Percentiles rank a stretch among this genome's conserved stretches.
Conservation (phyloP, 2,329 filamentous ascomycete species). For the Claviceps maximensis region DNA sequence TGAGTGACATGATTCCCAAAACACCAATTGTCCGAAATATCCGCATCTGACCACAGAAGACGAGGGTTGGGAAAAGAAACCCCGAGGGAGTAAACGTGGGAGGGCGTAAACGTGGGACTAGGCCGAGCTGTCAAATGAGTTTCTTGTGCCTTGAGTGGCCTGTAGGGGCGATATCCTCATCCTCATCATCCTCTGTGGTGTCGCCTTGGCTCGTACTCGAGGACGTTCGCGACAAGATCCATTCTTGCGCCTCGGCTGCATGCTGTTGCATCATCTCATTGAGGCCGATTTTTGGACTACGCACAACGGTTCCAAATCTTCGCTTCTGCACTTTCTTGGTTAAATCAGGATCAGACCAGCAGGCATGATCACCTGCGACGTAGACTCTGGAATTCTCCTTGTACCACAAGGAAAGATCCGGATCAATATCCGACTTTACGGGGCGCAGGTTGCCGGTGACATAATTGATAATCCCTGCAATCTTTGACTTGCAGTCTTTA, state of each 20-base stretch:
- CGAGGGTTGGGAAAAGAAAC: neutral
- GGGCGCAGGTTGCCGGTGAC: constrained; percentile 65
- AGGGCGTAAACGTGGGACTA: too few species aligned
- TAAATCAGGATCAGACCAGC: constrained; percentile 55
- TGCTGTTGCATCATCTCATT: constrained; percentile 45
- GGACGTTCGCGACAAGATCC: constrained; percentile 30
- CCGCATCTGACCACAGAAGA: neutral
- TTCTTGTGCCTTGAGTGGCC: neutral
- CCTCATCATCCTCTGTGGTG: constrained; percentile 36
- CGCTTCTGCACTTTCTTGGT: constrained; percentile 45
- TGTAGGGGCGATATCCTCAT: neutral
- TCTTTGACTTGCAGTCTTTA: constrained; percentile 48
- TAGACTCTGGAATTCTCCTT: constrained; percentile 68
- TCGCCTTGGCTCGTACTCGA: constrained; percentile 24
- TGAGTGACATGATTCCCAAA: neutral
- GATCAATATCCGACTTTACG: constrained; percentile 65
- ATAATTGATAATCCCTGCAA: constrained; percentile 68
- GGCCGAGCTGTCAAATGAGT: neutral
- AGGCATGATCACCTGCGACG: constrained; percentile 59
- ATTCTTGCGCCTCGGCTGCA: constrained; percentile 35
- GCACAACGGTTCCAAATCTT: constrained; percentile 45
- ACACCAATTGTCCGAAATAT: neutral
- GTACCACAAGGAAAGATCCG: constrained; percentile 69
- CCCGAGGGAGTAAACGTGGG: neutral
- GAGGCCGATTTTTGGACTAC: constrained; percentile 34